Evolutionary conservation across 2,329 filamentous ascomycete genomes (phyloP), one percentile per base, ranked within the genome.

Genomic region (Gnomoniopsis sp.): DNA sequence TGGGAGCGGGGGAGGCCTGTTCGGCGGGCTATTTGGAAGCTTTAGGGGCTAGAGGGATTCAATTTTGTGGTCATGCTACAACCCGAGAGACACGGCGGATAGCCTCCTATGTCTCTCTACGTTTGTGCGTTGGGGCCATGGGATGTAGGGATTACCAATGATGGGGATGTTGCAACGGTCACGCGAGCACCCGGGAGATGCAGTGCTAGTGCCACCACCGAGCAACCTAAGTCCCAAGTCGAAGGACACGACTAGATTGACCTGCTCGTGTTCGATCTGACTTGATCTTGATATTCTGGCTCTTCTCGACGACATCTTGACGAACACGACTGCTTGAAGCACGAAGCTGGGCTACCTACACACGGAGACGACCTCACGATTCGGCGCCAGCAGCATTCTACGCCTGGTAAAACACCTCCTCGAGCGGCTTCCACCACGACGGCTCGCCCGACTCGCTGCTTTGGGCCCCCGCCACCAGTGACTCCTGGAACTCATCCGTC

Each of bases 401-500:
- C 26, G 81, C 72, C 55, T 74, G 70, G 68, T 87, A 86, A 68
- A 90, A 90, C 3, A 90, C 86, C 73, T 90, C 87, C 69, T 89
- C 85, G 21, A 88, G 69, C 2, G 79, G 80, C 68, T 82, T 86
- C 88, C 88, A 90, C 88, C 88, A 90, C 12, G 79, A 69, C n/a
- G 82, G 82, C 64, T 78, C 79, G 2, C 84, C 86, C 6, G 80
- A 78, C 64, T 82, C 79, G 62, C 84, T 87, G 61, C 78, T 80
- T 65, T 75, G 79, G 2, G 84, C 85, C 0, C 84, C 86, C 0
- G 80, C 77, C 1, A 88, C 82, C 33, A 88, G 69, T 48, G 78
- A 81, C 71, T 85, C 87, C 74, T 93, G 90, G 78, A 87, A 90
- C 15, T 78, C 77, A 71, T 93, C 90, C 52, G 90, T 93, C 85